phyloP scores from a whole-genome alignment of 2,329 filamentous ascomycete genomes.

The Harringtonia aguacate region DNA sequence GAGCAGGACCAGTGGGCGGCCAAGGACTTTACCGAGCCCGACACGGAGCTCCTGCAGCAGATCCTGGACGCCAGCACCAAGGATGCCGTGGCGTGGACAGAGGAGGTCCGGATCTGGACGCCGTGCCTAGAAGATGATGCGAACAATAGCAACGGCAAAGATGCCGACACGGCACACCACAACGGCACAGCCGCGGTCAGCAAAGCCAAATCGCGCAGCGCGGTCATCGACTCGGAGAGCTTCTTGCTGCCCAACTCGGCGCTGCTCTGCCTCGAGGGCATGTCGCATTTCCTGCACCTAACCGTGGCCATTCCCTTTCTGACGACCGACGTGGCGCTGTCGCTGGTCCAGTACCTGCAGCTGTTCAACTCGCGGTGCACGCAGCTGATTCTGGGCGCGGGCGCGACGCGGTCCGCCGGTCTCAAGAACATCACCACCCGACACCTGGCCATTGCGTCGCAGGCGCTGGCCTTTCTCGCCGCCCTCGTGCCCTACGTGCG shows the following conservation, averaged over 20 bases:
- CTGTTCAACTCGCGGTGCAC: constrained; percentile 93
- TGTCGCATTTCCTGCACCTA: constrained; percentile 74
- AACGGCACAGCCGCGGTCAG: not conserved
- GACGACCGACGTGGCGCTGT: constrained; percentile 69
- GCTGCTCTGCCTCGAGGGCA: constrained; percentile 66
- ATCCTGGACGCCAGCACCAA: constrained; percentile 61
- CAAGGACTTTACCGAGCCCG: constrained; percentile 59
- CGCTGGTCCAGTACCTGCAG: constrained; percentile 76
- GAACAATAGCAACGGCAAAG: constrained; percentile 6
- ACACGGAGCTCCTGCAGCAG: constrained; percentile 47
- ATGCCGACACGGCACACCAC: not conserved
- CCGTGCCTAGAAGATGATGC: constrained; percentile 19
- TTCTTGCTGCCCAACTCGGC: constrained; percentile 83
- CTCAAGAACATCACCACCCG: constrained; percentile 95
- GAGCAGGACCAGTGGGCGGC: constrained; percentile 73
- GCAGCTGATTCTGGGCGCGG: constrained; percentile 92
- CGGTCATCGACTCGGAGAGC: constrained; percentile 71
- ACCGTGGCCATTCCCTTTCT: constrained; percentile 81
- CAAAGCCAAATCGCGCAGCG: constrained; percentile 59
- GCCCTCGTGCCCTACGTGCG: constrained; percentile 81
- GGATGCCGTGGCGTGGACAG: constrained; percentile 57
- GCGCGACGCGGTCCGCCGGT: constrained; percentile 78
- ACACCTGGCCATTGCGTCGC: constrained; percentile 83
- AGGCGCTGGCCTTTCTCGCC: constrained; percentile 79
- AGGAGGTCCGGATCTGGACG: constrained; percentile 48